Percentiles rank a stretch among this genome's conserved stretches.
Evolutionary conservation across 192 early-diverging fungal genomes (phyloP).

Genomic region (Oehlia diaphana): DNA sequence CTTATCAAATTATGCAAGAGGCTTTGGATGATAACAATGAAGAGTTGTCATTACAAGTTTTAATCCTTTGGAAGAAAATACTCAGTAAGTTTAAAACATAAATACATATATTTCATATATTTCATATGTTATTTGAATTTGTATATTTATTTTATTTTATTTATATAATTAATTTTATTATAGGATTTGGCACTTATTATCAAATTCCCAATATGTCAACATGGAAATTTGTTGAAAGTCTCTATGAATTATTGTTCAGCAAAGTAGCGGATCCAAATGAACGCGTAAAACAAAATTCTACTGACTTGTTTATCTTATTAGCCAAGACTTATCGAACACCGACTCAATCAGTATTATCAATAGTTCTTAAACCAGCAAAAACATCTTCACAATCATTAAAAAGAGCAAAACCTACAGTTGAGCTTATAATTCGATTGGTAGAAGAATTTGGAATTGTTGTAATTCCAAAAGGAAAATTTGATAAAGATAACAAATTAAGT

Average conservation of each 20-base stretch:
- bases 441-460: conserved; percentile 50
- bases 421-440: conserved; percentile 46
- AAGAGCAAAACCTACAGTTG: conserved; percentile 56
- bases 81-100: conserved; percentile 28
- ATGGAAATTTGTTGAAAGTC: conserved; percentile 49
- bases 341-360: conserved; percentile 52
- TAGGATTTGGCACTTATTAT: conserved; percentile 54
- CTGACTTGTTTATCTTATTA: conserved; percentile 51
- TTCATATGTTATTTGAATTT: background rate
- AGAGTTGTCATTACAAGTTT: conserved; percentile 44
- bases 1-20: conserved; percentile 48
- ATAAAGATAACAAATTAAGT: conserved; percentile 41
- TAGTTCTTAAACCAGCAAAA: conserved; percentile 50
- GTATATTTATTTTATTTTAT: too few species aligned
- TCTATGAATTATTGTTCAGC: conserved; percentile 49
- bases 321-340: conserved; percentile 48
- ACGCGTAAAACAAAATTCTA: conserved; percentile 48
- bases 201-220: conserved; percentile 45
- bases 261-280: conserved; percentile 60
- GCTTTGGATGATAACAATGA: conserved; percentile 58
- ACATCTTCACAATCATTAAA: conserved; percentile 42
- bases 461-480: conserved; percentile 35
- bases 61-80: conserved; percentile 53
- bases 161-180: background rate
- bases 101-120: background rate